Evolutionary conservation across 2,329 filamentous ascomycete genomes (phyloP), one percentile per base, ranked within the genome.

Genomic region (Botryotinia narcissicola): DNA sequence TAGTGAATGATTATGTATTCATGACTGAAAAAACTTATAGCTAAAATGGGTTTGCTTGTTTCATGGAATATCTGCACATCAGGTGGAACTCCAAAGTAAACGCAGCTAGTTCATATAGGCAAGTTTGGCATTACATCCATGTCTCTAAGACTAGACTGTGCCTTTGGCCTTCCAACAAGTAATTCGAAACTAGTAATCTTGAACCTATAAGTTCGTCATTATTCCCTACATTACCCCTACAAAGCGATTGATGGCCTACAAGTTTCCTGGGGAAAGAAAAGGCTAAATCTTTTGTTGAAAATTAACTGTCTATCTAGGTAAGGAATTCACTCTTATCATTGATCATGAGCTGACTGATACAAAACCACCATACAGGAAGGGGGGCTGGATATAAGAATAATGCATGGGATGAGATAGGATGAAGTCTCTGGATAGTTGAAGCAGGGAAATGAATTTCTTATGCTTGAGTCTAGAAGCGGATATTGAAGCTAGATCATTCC

Each of bases 11-110:
- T 42, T 9, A 6, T n/a, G 35, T n/a, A 0, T 40, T 61, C 7
- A 37, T 62, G 60, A 10, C 25, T n/a, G 25, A 18, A n/a, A 8
- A 8, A 1, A 9, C 1, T 61, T 40, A 1, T 0, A 14, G 59
- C 22, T n/a, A 1, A 25, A 8, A 25, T 37, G 18, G 25, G 7
- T 61, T 37, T 35, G 12, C 7, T 62, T 8, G 10, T 7, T 18
- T n/a, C 6, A 22, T 10, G 35, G 7, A 61, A 14, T 16, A 16
- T 37, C 35, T 61, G 12, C 12, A 61, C 25, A n/a, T 40, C 22
- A n/a, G 25, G 25, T 1, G 4, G 12, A 9, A n/a, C 6, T 25
- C 22, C 5, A 62, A 3, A 16, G 3, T 9, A n/a, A 2, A 1
- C 1, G 14, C 25, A 5, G 25, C 25, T n/a, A 62, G 14, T 18